Base-by-base conservation (phyloP, 2,329 filamentous ascomycete genomes). In the Verticillium longisporum region DNA sequence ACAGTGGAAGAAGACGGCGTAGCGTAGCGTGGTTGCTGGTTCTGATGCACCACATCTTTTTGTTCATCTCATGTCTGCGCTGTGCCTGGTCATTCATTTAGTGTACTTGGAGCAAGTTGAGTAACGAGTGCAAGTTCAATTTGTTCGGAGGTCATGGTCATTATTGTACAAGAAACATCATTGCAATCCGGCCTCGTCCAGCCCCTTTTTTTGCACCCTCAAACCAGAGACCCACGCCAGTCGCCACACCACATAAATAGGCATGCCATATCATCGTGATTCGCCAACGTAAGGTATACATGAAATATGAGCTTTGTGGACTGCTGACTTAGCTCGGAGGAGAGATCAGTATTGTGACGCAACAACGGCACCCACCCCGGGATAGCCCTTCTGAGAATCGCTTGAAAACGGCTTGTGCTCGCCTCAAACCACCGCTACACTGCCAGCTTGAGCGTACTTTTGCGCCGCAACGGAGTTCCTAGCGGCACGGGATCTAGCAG, bases 1-100 rank as follows among this genome's bases (percentile, higher is more conserved):
- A 64, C 88, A 91, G 71, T 99, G 95, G 95, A 91, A 90, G 81
- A 98, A 98, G 88, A 97, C 92, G 26, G 91, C 89, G 34, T 86
- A 75, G 73, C 14, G 26, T 26, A 26, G 26, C 26, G 3, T 26
- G 26, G 26, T 26, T 26, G 4, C 26, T 26, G 26, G 26, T 26
- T 26, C 26, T 26, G 26, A 26, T 26, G 26, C 26, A 4, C 26
- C 26, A 26, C 26, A 4, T 26, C 26, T 26, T 26, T 26, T 26
- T 26, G 2, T 26, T 2, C 26, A 26, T 26, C 4, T 21, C 18
- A 14, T 14, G 15, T 34, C 26, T 55, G 26, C 26, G 55, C 33
- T 18, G 7, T 9, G 32, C 36, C 33, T 56, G 13, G 32, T 18
- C 10, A n/a, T 10, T 21, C 33, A 34, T 15, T 36, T 2, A 26